Conservation (phyloP, 805 yeast species). For the Suhomyces kilbournensis region DNA sequence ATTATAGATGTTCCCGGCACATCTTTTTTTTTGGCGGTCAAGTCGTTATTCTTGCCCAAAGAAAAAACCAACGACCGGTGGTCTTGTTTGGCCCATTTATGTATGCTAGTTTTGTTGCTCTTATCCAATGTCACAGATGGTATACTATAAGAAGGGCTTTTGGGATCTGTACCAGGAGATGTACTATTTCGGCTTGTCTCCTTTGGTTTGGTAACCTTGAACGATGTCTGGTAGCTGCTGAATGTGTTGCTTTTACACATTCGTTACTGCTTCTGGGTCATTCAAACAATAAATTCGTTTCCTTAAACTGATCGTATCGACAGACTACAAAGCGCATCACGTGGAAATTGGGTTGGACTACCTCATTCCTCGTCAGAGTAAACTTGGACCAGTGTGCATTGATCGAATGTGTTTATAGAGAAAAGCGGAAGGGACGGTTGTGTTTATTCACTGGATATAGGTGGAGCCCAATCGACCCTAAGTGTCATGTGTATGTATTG, state of each 20-base stretch:
- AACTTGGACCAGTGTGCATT: too few species aligned
- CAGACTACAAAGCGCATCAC: neutral
- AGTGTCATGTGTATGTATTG: too few species aligned
- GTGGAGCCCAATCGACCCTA: neutral
- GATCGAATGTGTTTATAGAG: too few species aligned
- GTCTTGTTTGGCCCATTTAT: constrained; percentile 4
- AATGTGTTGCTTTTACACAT: neutral
- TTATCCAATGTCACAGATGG: neutral
- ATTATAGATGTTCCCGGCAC: constrained; percentile 14
- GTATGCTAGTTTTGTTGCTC: neutral
- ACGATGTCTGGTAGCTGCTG: neutral
- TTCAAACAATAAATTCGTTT: neutral
- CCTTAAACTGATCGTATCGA: neutral
- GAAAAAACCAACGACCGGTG: constrained; percentile 10
- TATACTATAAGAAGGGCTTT: neutral
- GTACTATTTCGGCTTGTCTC: neutral
- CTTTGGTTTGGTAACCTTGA: neutral
- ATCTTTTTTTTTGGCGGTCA: constrained; percentile 8
- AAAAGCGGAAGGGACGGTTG: too few species aligned
- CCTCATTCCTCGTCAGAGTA: neutral
- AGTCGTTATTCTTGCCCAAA: constrained; percentile 8
- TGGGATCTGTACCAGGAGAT: neutral
- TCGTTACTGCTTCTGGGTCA: neutral
- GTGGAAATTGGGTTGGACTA: neutral
- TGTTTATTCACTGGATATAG: neutral